Evolutionary conservation across 1,284 basidiomycete species (phyloP), one percentile per base, ranked within the genome.

Genomic region (Cryptococcus hybrid): DNA sequence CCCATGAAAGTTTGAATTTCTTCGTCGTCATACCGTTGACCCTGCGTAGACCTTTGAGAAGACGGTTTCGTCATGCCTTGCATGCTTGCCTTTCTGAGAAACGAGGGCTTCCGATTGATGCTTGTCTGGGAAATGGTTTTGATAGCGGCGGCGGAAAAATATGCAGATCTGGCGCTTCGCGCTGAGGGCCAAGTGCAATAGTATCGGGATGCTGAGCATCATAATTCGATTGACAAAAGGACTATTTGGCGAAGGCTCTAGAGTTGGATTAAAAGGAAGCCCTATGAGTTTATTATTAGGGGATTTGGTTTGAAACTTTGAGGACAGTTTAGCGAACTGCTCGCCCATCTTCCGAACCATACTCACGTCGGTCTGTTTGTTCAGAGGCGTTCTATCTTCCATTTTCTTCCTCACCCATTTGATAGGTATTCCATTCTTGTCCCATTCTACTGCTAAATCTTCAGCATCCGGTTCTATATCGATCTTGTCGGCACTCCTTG

Each of bases 391-490:
- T 42, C 47, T 51, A 30, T 34, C 34, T 62, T 1, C 48, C 52
- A 7, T 24, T 18, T 57, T 57, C 55, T 58, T 58, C 55, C 68
- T 71, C 47, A 69, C 68, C 74, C 74, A 76, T 37, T 69, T 67
- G 9, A 75, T 60, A 2, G 74, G 71, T 35, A 55, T 67, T 11
- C 73, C 73, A 51, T 74, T 68, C 56, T 60, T 68, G 61, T 76
- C 74, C 74, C 74, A 76, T 56, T 76, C 74, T n/a, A 76, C 69
- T 1, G 72, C 74, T 34, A 75, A 52, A 58, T 71, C 70, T n/a
- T 67, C 70, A 37, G 74, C 70, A 1, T 62, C 66, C n/a, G 44
- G 59, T 24, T 58, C 56, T 11, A 43, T 47, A 1, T 46, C 39
- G 9, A 42, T 42, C 11, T 11, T n/a, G 15, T 12, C 42, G 24